Evolutionary conservation across 768 basidiomycete genomes (phyloP), one percentile per base, ranked within the genome.

Genomic region (Candolleomyces eurysporus): DNA sequence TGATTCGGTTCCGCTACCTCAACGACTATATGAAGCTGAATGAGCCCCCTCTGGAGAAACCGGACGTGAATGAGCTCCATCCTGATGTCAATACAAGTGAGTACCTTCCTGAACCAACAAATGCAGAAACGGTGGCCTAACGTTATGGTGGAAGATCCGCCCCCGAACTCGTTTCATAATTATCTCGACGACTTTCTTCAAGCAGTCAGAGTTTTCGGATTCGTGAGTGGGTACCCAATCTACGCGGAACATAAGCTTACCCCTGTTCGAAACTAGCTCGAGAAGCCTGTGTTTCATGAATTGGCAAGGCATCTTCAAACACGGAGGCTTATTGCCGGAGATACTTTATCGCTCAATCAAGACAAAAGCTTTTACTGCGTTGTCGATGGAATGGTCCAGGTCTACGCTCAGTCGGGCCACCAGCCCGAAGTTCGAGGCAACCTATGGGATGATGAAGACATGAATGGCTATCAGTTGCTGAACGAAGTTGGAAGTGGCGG

Each of bases 271-370:
- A 36, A 13, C 51, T 59, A 83, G 82, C 78, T 88, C 10, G 97
- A 99, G 77, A 98, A 97, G 76, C 96, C 96, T 0, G 97, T 95
- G 30, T 99, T 99, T 71, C 96, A 98, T 68, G 97, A 99, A 77
- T 85, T 99, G 52, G 95, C 95, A 0, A 83, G 97, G 57, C 95
- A 99, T 76, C 77, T 99, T 16, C 96, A 98, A 73, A 99, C 97
- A 2, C 84, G 94, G 63, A 81, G 96, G n/a, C 78, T 99, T 21
- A 91, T 97, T 56, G 97, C 97, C 5, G 96, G 97, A 4, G 97
- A 99, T 67, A 96, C 91, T 55, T 82, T 98, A 61, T 90, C 92
- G 31, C 82, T 98, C 4, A 91, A 95, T 66, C 84, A 91, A 69
- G 92, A 98, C 76, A 93, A 93, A 68, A 94, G 89, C 64, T 99